A percentile compares a stretch with the other conserved stretches of the same genome.
phyloP scores from a whole-genome alignment of 2,329 filamentous ascomycete genomes.

The Huntiella omanensis region DNA sequence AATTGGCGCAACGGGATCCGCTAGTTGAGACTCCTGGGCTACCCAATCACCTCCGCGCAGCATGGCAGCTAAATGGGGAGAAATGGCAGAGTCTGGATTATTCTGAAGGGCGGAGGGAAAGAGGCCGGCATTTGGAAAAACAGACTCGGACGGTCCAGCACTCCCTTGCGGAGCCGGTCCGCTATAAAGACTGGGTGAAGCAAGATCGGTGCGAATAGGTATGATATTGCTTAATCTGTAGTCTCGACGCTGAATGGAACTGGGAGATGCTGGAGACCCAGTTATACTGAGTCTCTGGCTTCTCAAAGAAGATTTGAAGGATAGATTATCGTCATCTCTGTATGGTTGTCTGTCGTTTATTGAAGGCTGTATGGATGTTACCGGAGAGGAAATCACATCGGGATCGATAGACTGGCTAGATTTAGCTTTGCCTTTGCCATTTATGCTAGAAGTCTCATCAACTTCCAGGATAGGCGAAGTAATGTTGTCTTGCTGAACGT shows the following conservation, averaged over 20 bases:
- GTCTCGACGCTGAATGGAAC: neutral
- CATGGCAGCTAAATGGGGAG: neutral
- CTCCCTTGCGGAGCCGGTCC: neutral
- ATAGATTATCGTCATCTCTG: neutral
- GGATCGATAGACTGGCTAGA: no score
- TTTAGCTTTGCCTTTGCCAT: no score
- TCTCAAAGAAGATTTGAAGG: neutral
- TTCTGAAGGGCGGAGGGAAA: conserved; percentile 1
- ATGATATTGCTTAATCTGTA: neutral
- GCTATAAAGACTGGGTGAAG: neutral
- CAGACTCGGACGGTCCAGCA: neutral
- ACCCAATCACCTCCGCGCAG: conserved; percentile 4
- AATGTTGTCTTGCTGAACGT: no score
- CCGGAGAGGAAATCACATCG: no score
- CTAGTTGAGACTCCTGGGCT: conserved; percentile 7
- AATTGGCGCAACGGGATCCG: conserved; percentile 4
- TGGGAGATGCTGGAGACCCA: neutral
- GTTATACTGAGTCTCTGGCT: neutral
- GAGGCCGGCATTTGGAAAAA: neutral
- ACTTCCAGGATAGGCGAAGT: no score
- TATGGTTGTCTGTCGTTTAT: no score
- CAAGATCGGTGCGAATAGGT: conserved; percentile 6
- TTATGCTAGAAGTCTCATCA: no score
- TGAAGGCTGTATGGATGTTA: no score
- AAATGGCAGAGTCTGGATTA: neutral